Evolutionary conservation across 768 basidiomycete genomes (phyloP).

Genomic region (Macrolepiota dolichaula): DNA sequence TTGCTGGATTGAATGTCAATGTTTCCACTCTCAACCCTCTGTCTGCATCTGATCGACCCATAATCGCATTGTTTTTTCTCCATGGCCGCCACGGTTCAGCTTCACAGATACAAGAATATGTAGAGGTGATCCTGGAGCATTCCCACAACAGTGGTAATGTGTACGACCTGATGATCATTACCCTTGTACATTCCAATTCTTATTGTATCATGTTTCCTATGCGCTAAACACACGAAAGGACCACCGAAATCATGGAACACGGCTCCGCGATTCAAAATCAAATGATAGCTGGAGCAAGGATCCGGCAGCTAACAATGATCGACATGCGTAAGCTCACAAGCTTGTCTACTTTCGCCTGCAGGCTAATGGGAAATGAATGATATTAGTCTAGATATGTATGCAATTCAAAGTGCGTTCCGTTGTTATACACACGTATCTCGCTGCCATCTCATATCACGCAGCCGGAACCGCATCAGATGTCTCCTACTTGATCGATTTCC

Average conservation of each 20-base stretch:
- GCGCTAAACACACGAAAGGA: conserved; percentile 26
- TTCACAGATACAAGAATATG: conserved; percentile 23
- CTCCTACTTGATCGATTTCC: conserved; percentile 77
- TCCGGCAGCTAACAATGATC: conserved; percentile 26
- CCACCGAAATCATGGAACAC: conserved; percentile 43
- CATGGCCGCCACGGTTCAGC: conserved; percentile 37
- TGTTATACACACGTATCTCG: conserved; percentile 9
- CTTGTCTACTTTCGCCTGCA: background rate
- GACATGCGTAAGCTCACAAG: conserved; percentile 36
- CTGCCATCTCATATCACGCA: conserved; percentile 13
- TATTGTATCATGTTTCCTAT: background rate
- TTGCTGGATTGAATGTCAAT: conserved; percentile 35
- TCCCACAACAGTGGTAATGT: conserved; percentile 5
- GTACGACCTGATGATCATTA: conserved; percentile 29
- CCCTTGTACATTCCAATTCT: conserved; percentile 30
- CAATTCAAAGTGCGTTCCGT: conserved; percentile 33
- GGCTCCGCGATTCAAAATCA: conserved; percentile 27
- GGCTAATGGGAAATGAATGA: background rate
- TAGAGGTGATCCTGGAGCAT: conserved; percentile 22
- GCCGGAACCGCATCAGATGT: conserved; percentile 73
- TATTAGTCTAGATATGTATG: conserved; percentile 46
- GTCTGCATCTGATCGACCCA: conserved; percentile 27
- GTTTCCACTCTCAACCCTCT: conserved; percentile 26
- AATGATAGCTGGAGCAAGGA: conserved; percentile 35
- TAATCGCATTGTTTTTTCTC: conserved; percentile 38